Conservation (phyloP, 2,329 filamentous ascomycete species). For the Chlorencoelia australis region DNA sequence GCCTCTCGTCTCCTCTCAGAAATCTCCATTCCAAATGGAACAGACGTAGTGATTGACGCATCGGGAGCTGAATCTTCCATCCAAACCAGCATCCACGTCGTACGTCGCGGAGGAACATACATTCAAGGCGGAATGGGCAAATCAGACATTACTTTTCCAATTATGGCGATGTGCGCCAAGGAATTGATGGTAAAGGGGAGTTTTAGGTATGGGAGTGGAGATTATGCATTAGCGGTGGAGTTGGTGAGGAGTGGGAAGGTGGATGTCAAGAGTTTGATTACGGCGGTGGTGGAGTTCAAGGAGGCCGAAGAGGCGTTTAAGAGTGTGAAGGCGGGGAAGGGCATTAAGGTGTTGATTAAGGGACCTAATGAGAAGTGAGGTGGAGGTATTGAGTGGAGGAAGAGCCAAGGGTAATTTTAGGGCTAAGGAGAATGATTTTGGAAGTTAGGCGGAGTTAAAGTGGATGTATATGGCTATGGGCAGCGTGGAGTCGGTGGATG, state of each 20-base stretch:
- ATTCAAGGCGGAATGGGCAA: constrained; percentile 89
- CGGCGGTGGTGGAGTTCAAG: constrained; percentile 64
- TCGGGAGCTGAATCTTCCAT: constrained; percentile 71
- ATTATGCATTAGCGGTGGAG: constrained; percentile 69
- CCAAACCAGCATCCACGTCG: constrained; percentile 61
- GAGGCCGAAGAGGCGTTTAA: constrained; percentile 80
- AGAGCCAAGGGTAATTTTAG: no score
- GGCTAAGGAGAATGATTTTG: no score
- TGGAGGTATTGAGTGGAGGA: background rate
- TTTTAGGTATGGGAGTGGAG: constrained; percentile 81
- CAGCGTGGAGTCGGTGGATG: no score
- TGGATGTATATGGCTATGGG: no score
- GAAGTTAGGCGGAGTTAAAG: no score
- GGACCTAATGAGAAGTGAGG: constrained; percentile 41
- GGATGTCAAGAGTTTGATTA: constrained; percentile 74
- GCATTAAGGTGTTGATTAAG: constrained; percentile 59
- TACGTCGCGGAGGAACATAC: constrained; percentile 63
- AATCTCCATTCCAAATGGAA: constrained; percentile 54
- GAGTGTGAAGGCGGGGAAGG: constrained; percentile 75
- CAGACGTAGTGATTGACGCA: constrained; percentile 72
- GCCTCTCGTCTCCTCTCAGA: constrained; percentile 56
- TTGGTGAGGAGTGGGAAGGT: constrained; percentile 65
- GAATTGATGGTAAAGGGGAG: constrained; percentile 80
- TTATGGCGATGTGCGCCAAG: constrained; percentile 81
- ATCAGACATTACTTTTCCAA: constrained; percentile 79